Evolutionary conservation across 2,329 filamentous ascomycete species (phyloP).

Genomic region (Fusarium marasasianum): DNA sequence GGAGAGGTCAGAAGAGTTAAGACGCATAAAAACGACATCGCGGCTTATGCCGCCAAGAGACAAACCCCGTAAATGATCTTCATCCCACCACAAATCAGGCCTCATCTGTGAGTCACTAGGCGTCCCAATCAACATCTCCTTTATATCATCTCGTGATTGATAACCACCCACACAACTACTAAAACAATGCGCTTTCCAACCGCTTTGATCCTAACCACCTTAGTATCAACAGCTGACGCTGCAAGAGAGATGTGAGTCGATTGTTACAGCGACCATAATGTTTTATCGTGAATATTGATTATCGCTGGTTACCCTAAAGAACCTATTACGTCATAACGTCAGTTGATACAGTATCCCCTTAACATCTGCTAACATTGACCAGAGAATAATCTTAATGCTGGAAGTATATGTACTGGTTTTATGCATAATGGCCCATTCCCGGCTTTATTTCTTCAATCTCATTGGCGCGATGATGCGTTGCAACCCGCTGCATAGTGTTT

Average conservation of each 20-base stretch:
- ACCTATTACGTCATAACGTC: neutral
- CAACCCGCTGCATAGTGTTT: neutral
- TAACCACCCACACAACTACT: fast-evolving
- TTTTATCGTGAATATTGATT: no score
- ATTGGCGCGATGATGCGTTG: neutral
- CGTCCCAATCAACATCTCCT: neutral
- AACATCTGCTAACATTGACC: neutral
- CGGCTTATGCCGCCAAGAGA: no score
- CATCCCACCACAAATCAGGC: neutral
- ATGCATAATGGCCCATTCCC: neutral
- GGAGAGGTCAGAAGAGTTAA: fast-evolving
- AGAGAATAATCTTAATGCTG: neutral
- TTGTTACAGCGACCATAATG: no score
- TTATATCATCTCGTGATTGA: neutral
- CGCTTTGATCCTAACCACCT: no score
- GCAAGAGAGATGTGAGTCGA: no score
- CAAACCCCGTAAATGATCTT: neutral
- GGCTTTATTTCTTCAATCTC: fast-evolving
- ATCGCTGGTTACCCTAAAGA: neutral
- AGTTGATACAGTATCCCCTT: neutral
- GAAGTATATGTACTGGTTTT: neutral
- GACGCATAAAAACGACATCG: fast-evolving
- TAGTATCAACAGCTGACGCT: no score
- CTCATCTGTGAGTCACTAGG: neutral
- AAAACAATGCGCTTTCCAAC: no score